Evolutionary conservation across 2,329 filamentous ascomycete genomes (phyloP).

Genomic region (Huntiella omanensis): DNA sequence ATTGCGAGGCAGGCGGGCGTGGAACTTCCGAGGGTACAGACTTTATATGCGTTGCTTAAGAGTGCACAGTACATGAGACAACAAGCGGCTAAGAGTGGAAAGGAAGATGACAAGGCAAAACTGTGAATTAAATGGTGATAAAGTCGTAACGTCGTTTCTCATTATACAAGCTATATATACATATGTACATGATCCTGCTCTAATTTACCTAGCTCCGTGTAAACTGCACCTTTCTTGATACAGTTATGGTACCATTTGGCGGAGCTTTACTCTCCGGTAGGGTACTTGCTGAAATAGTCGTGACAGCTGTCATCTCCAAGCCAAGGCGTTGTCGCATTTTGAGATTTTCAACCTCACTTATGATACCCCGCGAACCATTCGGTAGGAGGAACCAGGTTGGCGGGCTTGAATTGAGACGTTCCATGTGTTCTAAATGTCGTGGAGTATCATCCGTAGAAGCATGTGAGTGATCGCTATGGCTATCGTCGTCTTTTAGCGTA

Average conservation of each 20-base stretch:
- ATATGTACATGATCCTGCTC: not conserved
- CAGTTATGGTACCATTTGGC: slow-evolving; percentile 5
- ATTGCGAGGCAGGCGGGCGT: slow-evolving; percentile 43
- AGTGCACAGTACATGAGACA: slow-evolving; percentile 40
- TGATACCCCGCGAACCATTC: too few relatives aligned
- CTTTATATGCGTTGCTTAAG: slow-evolving; percentile 43
- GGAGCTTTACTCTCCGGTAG: not conserved
- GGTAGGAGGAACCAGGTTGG: too few relatives aligned
- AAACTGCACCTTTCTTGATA: slow-evolving; percentile 2
- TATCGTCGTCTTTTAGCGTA: too few relatives aligned
- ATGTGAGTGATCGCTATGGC: too few relatives aligned
- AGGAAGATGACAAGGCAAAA: too few relatives aligned
- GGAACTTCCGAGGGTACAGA: slow-evolving; percentile 48
- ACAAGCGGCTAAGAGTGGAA: slow-evolving; percentile 16
- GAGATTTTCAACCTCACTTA: not conserved
- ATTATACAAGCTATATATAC: not conserved
- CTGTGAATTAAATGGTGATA: too few relatives aligned
- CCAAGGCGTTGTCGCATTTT: slow-evolving; percentile 6
- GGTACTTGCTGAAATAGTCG: not conserved
- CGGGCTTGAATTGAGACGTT: too few relatives aligned
- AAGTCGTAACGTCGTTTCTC: too few relatives aligned
- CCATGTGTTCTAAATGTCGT: too few relatives aligned
- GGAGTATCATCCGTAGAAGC: too few relatives aligned
- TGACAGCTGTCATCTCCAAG: slow-evolving; percentile 1
- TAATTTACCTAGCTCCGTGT: not conserved